These are phyloP conservation scores for Cladosporium sp. DNA, from an alignment of 2,329 filamentous ascomycete genomes.

Conservation along the genomic window DNA sequence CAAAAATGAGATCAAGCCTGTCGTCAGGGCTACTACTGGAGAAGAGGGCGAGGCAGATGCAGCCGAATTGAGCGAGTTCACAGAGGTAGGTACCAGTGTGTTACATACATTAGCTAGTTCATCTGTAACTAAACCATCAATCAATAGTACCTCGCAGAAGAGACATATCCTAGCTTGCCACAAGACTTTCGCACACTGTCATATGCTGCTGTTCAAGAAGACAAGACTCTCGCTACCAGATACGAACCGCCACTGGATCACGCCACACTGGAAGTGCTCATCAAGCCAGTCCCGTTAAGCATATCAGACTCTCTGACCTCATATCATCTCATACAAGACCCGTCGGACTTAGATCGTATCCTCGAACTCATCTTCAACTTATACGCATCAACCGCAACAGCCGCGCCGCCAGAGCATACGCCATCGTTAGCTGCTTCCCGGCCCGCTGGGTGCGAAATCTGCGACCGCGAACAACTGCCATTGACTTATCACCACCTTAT, in stretches of 20 bases:
- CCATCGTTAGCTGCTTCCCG: conserved; percentile 50
- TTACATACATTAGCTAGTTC: neutral
- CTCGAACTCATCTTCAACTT: conserved; percentile 63
- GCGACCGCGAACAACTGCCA: conserved; percentile 71
- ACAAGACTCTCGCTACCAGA: conserved; percentile 51
- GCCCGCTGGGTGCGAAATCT: conserved; percentile 69
- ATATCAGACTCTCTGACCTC: conserved; percentile 68
- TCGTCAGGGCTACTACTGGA: conserved; percentile 18
- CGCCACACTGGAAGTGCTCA: conserved; percentile 45
- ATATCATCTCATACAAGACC: conserved; percentile 63
- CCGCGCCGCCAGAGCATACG: conserved; percentile 65
- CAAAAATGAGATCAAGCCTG: conserved; percentile 44
- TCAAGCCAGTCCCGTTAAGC: conserved; percentile 59
- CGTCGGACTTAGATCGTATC: conserved; percentile 55
- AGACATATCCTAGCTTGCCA: conserved; percentile 69
- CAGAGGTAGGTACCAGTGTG: conserved; percentile 55
- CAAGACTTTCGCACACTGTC: conserved; percentile 61
- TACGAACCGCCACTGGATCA: conserved; percentile 58
- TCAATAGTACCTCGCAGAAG: conserved; percentile 65
- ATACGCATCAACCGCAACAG: conserved; percentile 61
- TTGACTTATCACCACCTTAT: conserved; percentile 86
- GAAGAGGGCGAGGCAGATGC: conserved; percentile 46
- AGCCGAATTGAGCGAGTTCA: conserved; percentile 76
- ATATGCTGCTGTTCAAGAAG: conserved; percentile 58
- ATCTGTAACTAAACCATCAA: neutral